These are phyloP conservation scores for Corylus avellana DNA, from an alignment of 306 rosid species.

Conservation along the genomic window DNA sequence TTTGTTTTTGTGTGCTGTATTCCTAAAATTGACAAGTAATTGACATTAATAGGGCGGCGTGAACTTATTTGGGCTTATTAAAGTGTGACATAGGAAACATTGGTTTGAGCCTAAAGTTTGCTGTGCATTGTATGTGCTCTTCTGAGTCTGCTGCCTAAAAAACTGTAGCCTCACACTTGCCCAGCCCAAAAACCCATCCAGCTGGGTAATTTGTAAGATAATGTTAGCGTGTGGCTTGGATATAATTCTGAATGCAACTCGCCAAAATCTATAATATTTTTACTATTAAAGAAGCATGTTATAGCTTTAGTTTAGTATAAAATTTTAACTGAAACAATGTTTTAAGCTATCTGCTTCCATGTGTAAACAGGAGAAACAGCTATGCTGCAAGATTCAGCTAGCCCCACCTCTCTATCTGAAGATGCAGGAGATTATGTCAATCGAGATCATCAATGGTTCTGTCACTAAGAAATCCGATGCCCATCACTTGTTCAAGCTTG, in stretches of 20 bases:
- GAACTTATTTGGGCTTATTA: neutral
- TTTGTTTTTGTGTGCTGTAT: neutral
- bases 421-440: conserved; percentile 73
- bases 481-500: conserved; percentile 75
- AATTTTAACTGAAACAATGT: conserved; percentile 7
- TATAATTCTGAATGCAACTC: too few species aligned
- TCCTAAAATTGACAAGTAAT: neutral
- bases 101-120: neutral
- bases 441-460: conserved; percentile 61
- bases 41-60: neutral
- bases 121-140: neutral
- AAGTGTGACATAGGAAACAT: neutral
- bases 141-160: too few species aligned
- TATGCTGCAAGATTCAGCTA: conserved; percentile 66
- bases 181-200: too few species aligned
- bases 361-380: conserved; percentile 71
- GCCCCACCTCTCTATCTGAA: conserved; percentile 63
- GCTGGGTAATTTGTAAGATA: too few species aligned
- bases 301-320: too few species aligned
- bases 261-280: too few species aligned
- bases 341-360: conserved; percentile 6
- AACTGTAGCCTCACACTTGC: too few species aligned
- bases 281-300: too few species aligned
- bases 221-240: too few species aligned
- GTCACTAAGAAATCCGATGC: conserved; percentile 70